Base-by-base conservation (phyloP, 140 eudicot species). In the Stevia rebaudiana region DNA sequence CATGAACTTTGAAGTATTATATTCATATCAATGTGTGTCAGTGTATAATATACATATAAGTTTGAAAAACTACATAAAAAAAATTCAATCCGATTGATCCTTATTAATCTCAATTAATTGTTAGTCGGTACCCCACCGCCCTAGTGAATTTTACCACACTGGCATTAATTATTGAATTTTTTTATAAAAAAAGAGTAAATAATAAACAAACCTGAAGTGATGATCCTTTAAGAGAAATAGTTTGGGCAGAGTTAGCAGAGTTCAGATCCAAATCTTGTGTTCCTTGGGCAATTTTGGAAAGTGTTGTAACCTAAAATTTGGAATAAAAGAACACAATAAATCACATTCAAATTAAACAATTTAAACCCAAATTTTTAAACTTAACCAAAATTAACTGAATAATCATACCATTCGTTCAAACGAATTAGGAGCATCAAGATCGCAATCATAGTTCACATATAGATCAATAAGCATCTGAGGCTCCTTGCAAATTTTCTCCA, bases 281-380 rank as follows among this genome's bases (percentile, higher is more conserved):
- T 53, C 95, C 97, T 80, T 90, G 97, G 43, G 95, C 90, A 67
- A 90, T 83, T 80, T 74, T 90, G 44, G 97, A 82, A 77, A 90
- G 81, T 54, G 90, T 62, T 44, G 94, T 77, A 31, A 86, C 94
- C 97, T 90, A 43, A 40, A 40, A 72, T 66, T 58, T 62, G 22
- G 44, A 72, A 12, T 24, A 13, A 25, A 63, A 46, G 25, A 42
- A 23, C 24, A 65, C 51, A 42, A 48, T 9, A 30, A 58, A 18
- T 43, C 23, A 62, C 10, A 23, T 48, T 17, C 19, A 64, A 30
- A 68, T 61, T 35, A 33, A 37, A 49, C 5, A 74, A 68, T 9
- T 36, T 30, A 67, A 28, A 59, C 43, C 12, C 63, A 24, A 52
- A 5, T 70, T 39, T 23, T 7, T 56, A 37, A 54, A n/a, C 30